Evolutionary conservation across 371 early-diverging fungal species (phyloP), one percentile per base, ranked within the genome.

Genomic region (Blastocladiella emersonii): DNA sequence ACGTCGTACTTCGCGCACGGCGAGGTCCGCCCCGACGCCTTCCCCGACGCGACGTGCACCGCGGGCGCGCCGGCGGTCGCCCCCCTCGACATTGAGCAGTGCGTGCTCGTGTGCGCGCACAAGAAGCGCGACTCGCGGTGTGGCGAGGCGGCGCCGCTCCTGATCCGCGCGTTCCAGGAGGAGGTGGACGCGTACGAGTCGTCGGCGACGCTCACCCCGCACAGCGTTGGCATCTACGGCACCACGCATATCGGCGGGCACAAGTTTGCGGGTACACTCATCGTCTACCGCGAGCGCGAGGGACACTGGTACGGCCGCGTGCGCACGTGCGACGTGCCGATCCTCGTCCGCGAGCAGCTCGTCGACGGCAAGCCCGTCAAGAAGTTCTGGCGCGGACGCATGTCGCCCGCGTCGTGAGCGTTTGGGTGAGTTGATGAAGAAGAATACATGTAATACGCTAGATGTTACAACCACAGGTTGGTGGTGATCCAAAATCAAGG

Each of bases 71-170:
- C 53, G 32, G 30, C 15, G 1, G 0, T 51, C 0, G 10, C 12
- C 7, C 53, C 53, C 15, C 15, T 51, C 15, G 53, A 51, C 15
- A 3, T 30, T 8, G 30, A 51, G 13, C 53, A 32, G 13, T 10
- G 13, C 32, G 53, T 51, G 30, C 32, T 51, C 10, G 17, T 51
- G 8, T 51, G 53, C 32, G 27, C 53, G 15, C 53, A 51, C 53
- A 51, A 51, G 53, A 51, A 51, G 32, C 53, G 53, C 53, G 53
- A 51, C 32, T 51, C 53, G 23, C 53, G 53, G 23, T 51, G 53
- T 8, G 53, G 53, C 4, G 53, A 51, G 23, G 27, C 53, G 1
- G 53, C 15, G 17, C 53, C 53, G 30, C 8, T 51, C 32, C 30
- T 51, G 30, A 30, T 51, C 8, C 30, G 32, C 32, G 53, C 27